A percentile compares a stretch with the other conserved stretches of the same genome.
phyloP scores from a whole-genome alignment of 306 rosid species.

The Prunus dulcis region DNA sequence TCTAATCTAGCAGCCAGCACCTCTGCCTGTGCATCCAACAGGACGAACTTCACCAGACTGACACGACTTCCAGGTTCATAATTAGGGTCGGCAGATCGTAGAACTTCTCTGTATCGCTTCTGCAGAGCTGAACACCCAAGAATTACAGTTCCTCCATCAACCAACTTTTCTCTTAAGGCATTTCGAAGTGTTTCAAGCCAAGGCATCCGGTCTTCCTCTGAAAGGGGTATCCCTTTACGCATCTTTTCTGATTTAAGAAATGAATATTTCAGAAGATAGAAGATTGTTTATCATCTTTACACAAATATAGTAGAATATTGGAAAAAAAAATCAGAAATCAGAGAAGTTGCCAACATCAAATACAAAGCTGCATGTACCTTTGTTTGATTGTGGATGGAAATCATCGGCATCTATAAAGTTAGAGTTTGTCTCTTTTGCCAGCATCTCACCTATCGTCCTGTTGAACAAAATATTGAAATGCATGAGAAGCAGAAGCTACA shows the following conservation, averaged over 20 bases:
- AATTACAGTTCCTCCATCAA: constrained; percentile 31
- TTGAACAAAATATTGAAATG: constrained; percentile 20
- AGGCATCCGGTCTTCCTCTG: constrained; percentile 71
- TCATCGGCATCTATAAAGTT: constrained; percentile 84
- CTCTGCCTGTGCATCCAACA: constrained; percentile 65
- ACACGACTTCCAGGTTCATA: constrained; percentile 39
- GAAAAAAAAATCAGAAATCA: no score
- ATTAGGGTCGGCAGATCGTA: constrained; percentile 66
- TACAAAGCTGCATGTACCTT: constrained; percentile 36
- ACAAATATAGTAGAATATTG: not conserved
- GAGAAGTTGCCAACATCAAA: not conserved
- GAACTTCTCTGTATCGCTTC: constrained; percentile 61
- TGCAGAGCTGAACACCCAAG: constrained; percentile 81
- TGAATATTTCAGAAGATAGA: not conserved
- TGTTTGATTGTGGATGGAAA: constrained; percentile 74
- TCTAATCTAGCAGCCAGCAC: constrained; percentile 52
- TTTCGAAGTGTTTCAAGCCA: constrained; percentile 72
- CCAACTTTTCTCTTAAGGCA: constrained; percentile 31
- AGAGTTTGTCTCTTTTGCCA: constrained; percentile 45
- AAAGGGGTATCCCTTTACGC: constrained; percentile 68
- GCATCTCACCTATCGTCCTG: constrained; percentile 74
- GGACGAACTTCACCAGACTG: constrained; percentile 52
- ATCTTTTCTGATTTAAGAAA: constrained; percentile 57
- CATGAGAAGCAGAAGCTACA: not conserved
- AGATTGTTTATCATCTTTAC: not conserved